Evolutionary conservation across 2,329 filamentous ascomycete genomes (phyloP), one percentile per base, ranked within the genome.

Genomic region (Gaeumannomyces tritici): DNA sequence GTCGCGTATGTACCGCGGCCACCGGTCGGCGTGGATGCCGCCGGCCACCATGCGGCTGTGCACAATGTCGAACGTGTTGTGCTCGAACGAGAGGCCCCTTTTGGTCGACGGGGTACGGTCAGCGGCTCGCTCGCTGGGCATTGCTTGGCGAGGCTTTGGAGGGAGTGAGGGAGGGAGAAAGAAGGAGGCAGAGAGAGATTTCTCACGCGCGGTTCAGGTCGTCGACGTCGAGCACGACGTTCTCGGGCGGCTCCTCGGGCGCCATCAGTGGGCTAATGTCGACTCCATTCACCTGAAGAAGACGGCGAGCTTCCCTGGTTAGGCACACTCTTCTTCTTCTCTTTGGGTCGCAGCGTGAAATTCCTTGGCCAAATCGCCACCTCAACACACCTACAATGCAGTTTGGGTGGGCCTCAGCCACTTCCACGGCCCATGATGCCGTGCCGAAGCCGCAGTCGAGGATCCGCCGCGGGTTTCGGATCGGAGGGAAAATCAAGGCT

Each of bases 11-110:
- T 96, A 96, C 35, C 81, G 80, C 62, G 77, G 75, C 93, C 93
- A 97, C 72, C 91, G 83, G 65, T 80, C 76, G 63, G 79, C 77
- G 69, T 93, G 81, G 68, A 96, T 89, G 0, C 90, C 91, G 27
- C 85, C 85, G 66, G 83, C 79, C 73, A 91, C 78, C 74, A 89
- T 81, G 67, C 87, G 85, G 67, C 90, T 96, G 70, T 96, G 89
- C 60, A 96, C 86, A 61, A 96, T 77, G 69, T 96, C 90, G 76
- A 96, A 96, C 62, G 87, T 79, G 70, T 86, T 87, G 61, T 83
- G 76, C 56, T 81, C 76, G 69, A 92, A 93, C 0, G 86, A 89
- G 69, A 89, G 88, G 42, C 82, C 84, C 64, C 13, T n/a, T n/a
- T n/a, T 51, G 2, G 42, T n/a, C 4, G 42, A 1, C 4, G n/a